Base-by-base conservation (phyloP, 768 basidiomycete species). In the Saitozyma sp. region DNA sequence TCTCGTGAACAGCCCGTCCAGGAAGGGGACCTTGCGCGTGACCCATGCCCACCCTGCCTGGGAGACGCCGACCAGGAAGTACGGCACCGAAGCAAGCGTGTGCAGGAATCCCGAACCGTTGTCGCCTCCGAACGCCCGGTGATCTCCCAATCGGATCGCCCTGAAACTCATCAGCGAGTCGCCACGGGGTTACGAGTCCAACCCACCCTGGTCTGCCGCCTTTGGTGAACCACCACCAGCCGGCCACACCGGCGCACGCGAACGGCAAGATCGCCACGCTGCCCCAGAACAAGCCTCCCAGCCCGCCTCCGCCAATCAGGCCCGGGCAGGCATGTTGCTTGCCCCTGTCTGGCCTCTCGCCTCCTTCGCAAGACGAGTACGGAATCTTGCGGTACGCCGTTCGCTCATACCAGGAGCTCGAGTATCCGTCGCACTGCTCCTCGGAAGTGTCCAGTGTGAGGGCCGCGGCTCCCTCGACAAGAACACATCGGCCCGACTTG, bases 341-440 rank as follows among this genome's bases (percentile, higher is more conserved):
- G 6, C 96, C 96, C 45, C 83, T 86, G 77, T 99, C 92, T 11
- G 84, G 86, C n/a, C 89, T 84, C 1, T 80, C 66, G 5, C 94
- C 95, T 6, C 86, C 93, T 57, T 87, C 85, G 76, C 96, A 99
- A 19, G 83, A 85, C 42, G 94, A 95, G 78, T 89, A 89, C 0
- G 89, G 89, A 53, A 97, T 90, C 79, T 91, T 88, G 55, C 93
- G 89, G 75, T 95, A 95, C 6, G 88, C 82, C 0, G 95, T 98
- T 37, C 92, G 87, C 56, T 92, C 92, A 76, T 93, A 97, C 96
- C 96, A 99, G 77, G 84, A 91, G 3, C 88, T 86, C 37, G 64
- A 62, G 58, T 50, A 63, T 5, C 74, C 76, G 40, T 68, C 69
- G 56, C 79, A 80, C 61, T 80, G 79, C 51, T 80, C 79, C 42